Percentiles rank a stretch among this genome's conserved stretches.
Evolutionary conservation across 148 eudicot genomes (phyloP).

Genomic region (Rhododendron griersonianum): DNA sequence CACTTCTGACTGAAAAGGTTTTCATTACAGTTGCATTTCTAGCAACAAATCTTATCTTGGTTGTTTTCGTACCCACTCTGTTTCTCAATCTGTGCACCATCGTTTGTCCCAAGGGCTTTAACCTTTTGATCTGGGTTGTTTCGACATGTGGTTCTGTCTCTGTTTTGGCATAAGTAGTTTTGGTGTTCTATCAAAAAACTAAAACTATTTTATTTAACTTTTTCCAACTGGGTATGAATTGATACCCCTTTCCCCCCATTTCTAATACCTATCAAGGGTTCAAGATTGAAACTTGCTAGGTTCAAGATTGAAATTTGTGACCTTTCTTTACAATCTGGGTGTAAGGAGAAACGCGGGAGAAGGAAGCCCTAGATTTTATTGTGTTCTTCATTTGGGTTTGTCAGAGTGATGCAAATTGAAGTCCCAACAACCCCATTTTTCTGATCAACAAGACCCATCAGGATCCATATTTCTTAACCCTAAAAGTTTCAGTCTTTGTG

Average conservation of each 20-base stretch:
- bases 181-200: background rate
- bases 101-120: background rate
- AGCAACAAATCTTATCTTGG: background rate
- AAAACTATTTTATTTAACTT: background rate
- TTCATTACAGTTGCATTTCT: background rate
- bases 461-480: background rate
- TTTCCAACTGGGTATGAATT: conserved; percentile 10
- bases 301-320: background rate
- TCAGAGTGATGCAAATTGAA: background rate
- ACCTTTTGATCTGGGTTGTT: conserved; percentile 3
- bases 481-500: background rate
- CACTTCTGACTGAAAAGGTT: background rate
- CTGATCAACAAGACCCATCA: background rate
- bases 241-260: background rate
- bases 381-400: background rate
- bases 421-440: background rate
- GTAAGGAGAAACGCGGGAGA: background rate
- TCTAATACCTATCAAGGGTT: background rate
- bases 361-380: background rate
- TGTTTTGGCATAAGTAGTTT: background rate
- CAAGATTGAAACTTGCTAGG: background rate
- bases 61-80: background rate
- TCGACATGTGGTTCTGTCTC: background rate
- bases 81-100: conserved; percentile 8
- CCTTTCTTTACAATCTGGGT: background rate